Percentiles rank a stretch among this genome's conserved stretches.
phyloP scores from a whole-genome alignment of 163 green algal species.

The Chlamydomonas reinhardtii region DNA sequence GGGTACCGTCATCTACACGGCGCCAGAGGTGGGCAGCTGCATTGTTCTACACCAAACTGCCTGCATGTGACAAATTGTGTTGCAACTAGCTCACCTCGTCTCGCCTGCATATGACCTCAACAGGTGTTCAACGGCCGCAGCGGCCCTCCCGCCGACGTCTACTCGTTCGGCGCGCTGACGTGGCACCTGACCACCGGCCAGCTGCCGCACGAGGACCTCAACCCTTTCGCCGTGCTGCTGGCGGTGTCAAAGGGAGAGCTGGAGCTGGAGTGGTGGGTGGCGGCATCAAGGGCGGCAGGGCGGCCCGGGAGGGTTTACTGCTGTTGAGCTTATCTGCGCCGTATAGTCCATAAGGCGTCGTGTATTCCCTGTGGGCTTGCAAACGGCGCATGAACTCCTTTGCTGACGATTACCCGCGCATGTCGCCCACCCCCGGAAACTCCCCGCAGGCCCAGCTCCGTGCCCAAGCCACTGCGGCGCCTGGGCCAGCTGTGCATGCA shows the following conservation, averaged over 20 bases:
- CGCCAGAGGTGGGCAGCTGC: background rate
- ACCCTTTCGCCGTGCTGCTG: slow-evolving; percentile 50
- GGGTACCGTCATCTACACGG: slow-evolving; percentile 35
- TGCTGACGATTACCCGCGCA: no score
- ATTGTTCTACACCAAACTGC: no score
- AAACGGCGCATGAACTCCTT: no score
- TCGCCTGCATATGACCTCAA: no score
- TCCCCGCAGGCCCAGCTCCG: background rate
- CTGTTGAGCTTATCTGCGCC: no score
- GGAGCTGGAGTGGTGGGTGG: slow-evolving; percentile 18
- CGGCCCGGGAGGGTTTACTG: no score
- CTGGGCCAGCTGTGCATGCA: slow-evolving; percentile 46
- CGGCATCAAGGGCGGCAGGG: no score
- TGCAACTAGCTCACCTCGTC: no score
- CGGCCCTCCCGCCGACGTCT: slow-evolving; percentile 30
- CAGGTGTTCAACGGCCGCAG: slow-evolving; percentile 43
- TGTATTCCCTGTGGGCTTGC: no score
- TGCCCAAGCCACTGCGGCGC: slow-evolving; percentile 34
- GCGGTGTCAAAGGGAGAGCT: slow-evolving; percentile 26
- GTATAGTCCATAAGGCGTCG: no score
- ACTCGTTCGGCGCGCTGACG: slow-evolving; percentile 32
- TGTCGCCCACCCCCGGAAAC: no score
- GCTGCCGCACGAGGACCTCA: slow-evolving; percentile 40
- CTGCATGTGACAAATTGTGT: no score
- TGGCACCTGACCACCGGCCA: slow-evolving; percentile 39